phyloP scores from a whole-genome alignment of 108 stramenopile genomes.

The Pseudonitzschia delicatissima region DNA sequence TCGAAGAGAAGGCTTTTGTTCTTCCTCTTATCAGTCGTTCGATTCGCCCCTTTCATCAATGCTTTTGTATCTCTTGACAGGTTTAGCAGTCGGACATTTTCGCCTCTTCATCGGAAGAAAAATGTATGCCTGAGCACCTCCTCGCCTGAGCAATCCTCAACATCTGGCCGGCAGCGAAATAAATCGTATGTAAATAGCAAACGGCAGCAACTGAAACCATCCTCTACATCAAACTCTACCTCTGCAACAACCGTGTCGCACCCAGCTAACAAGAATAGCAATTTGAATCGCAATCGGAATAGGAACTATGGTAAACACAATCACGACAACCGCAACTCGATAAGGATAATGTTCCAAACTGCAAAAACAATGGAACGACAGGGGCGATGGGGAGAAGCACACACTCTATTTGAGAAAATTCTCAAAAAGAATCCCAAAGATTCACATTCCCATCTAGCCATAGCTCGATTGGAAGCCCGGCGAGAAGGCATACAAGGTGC shows the following conservation, averaged over 20 bases:
- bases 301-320: not conserved
- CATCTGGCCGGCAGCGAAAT: not conserved
- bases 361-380: conserved; percentile 48
- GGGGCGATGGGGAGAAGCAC: conserved; percentile 54
- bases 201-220: not conserved
- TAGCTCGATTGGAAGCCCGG: conserved; percentile 62
- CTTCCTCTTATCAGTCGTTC: not conserved
- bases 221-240: not conserved
- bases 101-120: not conserved
- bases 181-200: not conserved
- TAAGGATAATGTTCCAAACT: conserved; percentile 37
- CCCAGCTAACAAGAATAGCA: not conserved
- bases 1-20: not conserved
- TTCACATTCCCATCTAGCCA: conserved; percentile 68
- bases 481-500: conserved; percentile 24
- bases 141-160: not conserved
- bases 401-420: conserved; percentile 40
- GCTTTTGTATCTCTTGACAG: not conserved
- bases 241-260: not conserved
- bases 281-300: not conserved
- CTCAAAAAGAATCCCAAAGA: conserved; percentile 52
- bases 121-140: not conserved
- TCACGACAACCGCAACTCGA: conserved; percentile 5
- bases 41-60: not conserved
- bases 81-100: not conserved